Conservation (phyloP, 2,329 filamentous ascomycete species). For the Pseudogymnoascus destructans region DNA sequence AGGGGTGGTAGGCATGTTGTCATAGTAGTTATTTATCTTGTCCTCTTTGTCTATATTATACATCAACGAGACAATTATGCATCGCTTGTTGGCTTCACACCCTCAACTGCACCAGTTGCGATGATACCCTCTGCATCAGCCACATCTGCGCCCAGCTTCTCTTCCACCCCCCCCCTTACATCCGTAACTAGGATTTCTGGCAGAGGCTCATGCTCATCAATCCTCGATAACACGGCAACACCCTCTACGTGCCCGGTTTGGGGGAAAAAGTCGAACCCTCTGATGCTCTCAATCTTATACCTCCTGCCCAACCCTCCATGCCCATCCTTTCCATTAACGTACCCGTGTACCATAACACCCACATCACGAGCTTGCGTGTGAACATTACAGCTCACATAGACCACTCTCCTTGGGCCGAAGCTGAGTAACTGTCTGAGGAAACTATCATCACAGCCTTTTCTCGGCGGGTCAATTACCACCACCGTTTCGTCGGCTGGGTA, state of each 20-base stretch:
- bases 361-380: constrained; percentile 94
- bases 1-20: neutral
- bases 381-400: constrained; percentile 96
- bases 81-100: neutral
- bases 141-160: neutral
- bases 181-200: neutral
- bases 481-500: constrained; percentile 73
- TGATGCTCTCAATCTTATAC: constrained; percentile 81
- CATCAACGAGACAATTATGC: neutral
- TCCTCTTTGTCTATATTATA: neutral
- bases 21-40: neutral
- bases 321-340: constrained; percentile 27
- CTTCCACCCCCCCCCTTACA: neutral
- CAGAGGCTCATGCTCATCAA: constrained; percentile 32
- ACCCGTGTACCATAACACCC: constrained; percentile 68
- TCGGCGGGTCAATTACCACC: constrained; percentile 91
- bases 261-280: constrained; percentile 95
- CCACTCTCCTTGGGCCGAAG: constrained; percentile 65
- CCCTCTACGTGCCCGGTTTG: constrained; percentile 64
- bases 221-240: constrained; percentile 49
- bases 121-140: constrained; percentile 8
- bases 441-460: constrained; percentile 80
- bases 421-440: constrained; percentile 71
- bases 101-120: constrained; percentile 1
- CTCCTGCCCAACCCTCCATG: constrained; percentile 26